A percentile compares a stretch with the other conserved stretches of the same genome.
Conservation (phyloP, 345 rosid genomes). For the Ceriops decandra region DNA sequence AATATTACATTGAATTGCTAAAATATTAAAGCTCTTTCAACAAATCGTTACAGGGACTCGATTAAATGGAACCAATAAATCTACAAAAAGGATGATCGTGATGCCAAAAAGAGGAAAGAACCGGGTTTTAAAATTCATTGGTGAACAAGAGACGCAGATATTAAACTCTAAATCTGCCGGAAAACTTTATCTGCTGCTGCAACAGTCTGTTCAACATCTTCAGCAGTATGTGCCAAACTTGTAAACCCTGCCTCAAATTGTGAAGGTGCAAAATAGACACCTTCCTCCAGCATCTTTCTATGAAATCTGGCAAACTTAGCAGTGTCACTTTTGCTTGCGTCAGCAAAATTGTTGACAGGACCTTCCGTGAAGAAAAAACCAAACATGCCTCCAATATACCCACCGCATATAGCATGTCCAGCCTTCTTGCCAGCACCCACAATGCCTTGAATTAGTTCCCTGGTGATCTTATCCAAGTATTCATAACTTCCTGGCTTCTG, state of each 20-base stretch:
- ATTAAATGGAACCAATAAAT: background rate
- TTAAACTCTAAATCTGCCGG: conserved; percentile 41
- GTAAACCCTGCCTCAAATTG: conserved; percentile 98
- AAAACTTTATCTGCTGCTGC: conserved; percentile 79
- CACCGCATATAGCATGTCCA: conserved; percentile 87
- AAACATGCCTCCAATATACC: conserved; percentile 77
- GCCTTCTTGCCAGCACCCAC: conserved; percentile 74
- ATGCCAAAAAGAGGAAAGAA: background rate
- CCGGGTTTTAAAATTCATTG: background rate
- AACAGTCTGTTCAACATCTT: conserved; percentile 70
- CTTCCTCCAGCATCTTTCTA: conserved; percentile 87
- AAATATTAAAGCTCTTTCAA: background rate
- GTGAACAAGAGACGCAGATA: background rate
- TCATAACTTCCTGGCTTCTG: conserved; percentile 72
- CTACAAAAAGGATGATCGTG: conserved; percentile 18
- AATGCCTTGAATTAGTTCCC: conserved; percentile 64
- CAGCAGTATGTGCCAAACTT: conserved; percentile 74
- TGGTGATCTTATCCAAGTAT: conserved; percentile 64
- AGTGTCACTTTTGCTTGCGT: conserved; percentile 79
- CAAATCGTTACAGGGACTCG: conserved; percentile 6
- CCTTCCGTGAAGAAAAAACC: conserved; percentile 96
- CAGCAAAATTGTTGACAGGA: conserved; percentile 69
- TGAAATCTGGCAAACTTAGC: conserved; percentile 73
- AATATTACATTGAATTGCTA: conserved; percentile 14
- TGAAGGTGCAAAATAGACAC: conserved; percentile 95